A percentile compares a stretch with the other conserved stretches of the same genome.
phyloP scores from a whole-genome alignment of 768 basidiomycete genomes.

The Suillus variegatus region DNA sequence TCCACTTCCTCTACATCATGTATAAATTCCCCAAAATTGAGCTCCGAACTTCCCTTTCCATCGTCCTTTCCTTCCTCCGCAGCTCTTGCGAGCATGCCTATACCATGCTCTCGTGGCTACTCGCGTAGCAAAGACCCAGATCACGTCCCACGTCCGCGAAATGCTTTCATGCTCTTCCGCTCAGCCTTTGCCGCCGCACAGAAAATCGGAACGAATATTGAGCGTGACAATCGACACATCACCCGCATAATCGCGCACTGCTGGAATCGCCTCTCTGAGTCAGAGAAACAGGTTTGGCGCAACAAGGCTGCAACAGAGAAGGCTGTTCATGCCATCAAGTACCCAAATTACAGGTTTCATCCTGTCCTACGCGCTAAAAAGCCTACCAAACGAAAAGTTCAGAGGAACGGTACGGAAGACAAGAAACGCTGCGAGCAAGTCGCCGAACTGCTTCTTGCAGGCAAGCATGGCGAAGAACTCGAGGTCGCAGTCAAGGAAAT shows the following conservation, averaged over 20 bases:
- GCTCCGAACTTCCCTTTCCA: constrained; percentile 4
- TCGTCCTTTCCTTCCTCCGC: constrained; percentile 19
- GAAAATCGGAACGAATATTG: constrained; percentile 47
- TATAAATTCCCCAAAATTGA: background rate
- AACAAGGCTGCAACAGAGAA: constrained; percentile 54
- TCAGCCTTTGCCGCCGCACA: constrained; percentile 58
- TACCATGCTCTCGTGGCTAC: constrained; percentile 29
- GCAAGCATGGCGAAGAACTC: constrained; percentile 51
- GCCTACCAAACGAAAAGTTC: constrained; percentile 51
- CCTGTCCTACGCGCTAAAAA: constrained; percentile 46
- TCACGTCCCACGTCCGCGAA: constrained; percentile 41
- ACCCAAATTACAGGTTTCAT: constrained; percentile 58
- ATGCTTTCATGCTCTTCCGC: constrained; percentile 59
- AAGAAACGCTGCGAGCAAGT: constrained; percentile 49
- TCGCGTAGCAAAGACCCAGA: constrained; percentile 39
- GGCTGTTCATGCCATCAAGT: constrained; percentile 43
- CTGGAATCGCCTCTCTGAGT: constrained; percentile 55
- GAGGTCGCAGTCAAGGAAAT: constrained; percentile 44
- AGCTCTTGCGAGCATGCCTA: constrained; percentile 27
- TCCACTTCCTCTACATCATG: constrained; percentile 15
- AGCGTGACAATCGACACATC: constrained; percentile 59
- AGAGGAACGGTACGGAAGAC: constrained; percentile 51
- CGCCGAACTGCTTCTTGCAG: constrained; percentile 50
- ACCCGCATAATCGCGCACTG: constrained; percentile 55
- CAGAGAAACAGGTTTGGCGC: constrained; percentile 53